These are phyloP conservation scores for Fusarium brachygibbosum DNA, from an alignment of 2,329 filamentous ascomycete genomes.

Conservation along the genomic window DNA sequence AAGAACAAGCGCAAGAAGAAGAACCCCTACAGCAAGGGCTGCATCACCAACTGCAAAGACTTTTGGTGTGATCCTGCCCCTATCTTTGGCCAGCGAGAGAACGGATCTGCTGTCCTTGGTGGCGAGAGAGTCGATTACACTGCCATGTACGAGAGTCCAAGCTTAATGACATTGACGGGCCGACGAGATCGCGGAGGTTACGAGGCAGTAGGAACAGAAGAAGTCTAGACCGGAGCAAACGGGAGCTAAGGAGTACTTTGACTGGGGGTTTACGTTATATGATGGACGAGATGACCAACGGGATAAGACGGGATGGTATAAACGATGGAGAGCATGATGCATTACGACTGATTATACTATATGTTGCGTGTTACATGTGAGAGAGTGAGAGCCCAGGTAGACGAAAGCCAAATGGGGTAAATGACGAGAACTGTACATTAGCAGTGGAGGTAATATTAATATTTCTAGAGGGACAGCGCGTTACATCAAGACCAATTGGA, in stretches of 20 bases:
- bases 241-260: conserved; percentile 21
- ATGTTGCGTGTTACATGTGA: conserved; percentile 28
- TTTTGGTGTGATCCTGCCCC: conserved; percentile 95
- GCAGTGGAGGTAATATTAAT: conserved; percentile 45
- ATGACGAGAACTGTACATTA: conserved; percentile 42
- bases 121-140: conserved; percentile 89
- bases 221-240: conserved; percentile 52
- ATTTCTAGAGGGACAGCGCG: conserved; percentile 4
- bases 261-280: conserved; percentile 25
- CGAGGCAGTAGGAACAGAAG: conserved; percentile 72
- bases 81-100: conserved; percentile 80
- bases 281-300: conserved; percentile 39
- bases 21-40: conserved; percentile 89
- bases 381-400: conserved; percentile 34
- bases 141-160: conserved; percentile 87
- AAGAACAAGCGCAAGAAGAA: conserved; percentile 68
- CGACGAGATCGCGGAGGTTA: conserved; percentile 69
- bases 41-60: conserved; percentile 91
- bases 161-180: conserved; percentile 70
- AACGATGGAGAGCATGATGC: conserved; percentile 35
- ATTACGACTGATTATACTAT: conserved; percentile 35
- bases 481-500: conserved; percentile 30
- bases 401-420: conserved; percentile 15
- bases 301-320: conserved; percentile 28
- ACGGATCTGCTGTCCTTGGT: conserved; percentile 80